Base-by-base conservation (phyloP, 129 eudicot species). In the sunflower (Helianthus annuus) region DNA sequence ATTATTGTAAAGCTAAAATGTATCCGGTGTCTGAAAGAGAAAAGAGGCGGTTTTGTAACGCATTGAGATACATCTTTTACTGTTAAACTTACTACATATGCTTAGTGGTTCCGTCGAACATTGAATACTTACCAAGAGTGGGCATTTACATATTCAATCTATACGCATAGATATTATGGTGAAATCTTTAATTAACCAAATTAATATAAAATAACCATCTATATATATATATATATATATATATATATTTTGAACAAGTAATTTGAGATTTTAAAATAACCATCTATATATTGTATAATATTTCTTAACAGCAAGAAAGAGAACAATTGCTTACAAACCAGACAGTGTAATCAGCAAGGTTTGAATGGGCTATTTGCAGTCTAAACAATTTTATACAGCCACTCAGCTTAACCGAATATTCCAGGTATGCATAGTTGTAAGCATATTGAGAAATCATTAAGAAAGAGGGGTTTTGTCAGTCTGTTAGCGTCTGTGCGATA, bases 41-140 rank as follows among this genome's bases (percentile, higher is more conserved):
- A 51, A 51, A 51, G 57, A 51, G 57, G 57, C 9, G 19, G 17
- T 51, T 51, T 53, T 53, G 27, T 52, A 52, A 15, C 7, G 6
- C 9, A n/a, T 6, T 5, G 10, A 52, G 58, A 52, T 16, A n/a
- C 2, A 14, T 15, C 22, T 15, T 52, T 52, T 15, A 17, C 7
- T 15, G 19, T 40, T 39, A 7, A 53, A 15, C 58, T 53, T 56
- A 56, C 61, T 22, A 9, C 32, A 56, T 19, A 56, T 4, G 36
- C 36, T 56, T 56, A 16, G 58, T 6, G 58, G 58, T 53, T 15
- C 22, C 22, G 4, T n/a, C n/a, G n/a, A n/a, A n/a, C n/a, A n/a
- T n/a, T n/a, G n/a, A n/a, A n/a, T 56, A 56, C 36, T 56, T 56
- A 56, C 36, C 61, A 19, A 56, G 61, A 56, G 32, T 56, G 61